Conservation (phyloP, 257 asterid genomes). For the Solanum rostratum region DNA sequence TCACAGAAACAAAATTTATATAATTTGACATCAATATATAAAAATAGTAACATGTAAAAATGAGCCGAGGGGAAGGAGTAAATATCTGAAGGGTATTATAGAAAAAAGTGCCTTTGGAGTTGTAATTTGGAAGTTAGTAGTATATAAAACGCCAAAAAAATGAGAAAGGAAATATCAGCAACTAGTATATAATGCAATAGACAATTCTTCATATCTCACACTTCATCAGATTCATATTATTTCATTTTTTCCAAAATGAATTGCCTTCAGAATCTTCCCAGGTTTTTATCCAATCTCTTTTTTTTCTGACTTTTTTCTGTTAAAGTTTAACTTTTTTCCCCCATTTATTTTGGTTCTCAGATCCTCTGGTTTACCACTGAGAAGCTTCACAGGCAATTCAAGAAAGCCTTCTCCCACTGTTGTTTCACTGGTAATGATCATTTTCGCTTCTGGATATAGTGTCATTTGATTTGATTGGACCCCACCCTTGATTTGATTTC, state of each 20-base stretch:
- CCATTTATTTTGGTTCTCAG: constrained; percentile 17
- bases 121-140: neutral
- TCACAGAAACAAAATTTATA: no score
- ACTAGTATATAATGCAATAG: neutral
- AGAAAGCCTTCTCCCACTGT: constrained; percentile 22
- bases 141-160: neutral
- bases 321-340: neutral
- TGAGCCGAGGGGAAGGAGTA: accelerated
- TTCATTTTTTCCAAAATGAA: neutral
- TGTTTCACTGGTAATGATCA: constrained; percentile 31
- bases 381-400: constrained; percentile 26
- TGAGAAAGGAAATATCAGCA: neutral
- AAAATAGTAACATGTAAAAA: no score
- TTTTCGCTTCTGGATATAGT: neutral
- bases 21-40: no score
- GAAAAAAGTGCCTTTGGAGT: neutral
- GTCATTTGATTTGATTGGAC: neutral
- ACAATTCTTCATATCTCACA: neutral
- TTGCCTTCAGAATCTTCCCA: neutral
- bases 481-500: neutral
- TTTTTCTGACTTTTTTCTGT: neutral
- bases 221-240: neutral
- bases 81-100: neutral
- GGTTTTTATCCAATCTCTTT: neutral
- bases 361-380: constrained; percentile 50